phyloP scores from a whole-genome alignment of 345 rosid species.

The Cardamine resedifolia region DNA sequence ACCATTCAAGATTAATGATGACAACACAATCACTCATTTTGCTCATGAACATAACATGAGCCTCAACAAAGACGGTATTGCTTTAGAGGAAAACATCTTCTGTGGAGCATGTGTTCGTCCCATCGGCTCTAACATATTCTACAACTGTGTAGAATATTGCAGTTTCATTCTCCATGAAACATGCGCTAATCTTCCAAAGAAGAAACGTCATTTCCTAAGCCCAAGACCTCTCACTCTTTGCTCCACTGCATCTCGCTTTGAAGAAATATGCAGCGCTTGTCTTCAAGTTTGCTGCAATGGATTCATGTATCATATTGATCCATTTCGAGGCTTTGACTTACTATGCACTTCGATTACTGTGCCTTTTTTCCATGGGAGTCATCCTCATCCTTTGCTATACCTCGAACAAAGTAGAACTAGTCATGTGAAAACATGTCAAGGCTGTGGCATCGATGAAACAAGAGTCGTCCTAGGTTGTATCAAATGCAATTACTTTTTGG shows the following conservation, averaged over 20 bases:
- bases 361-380: conserved; percentile 1
- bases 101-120: background rate
- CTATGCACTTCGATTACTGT: background rate
- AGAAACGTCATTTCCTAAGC: background rate
- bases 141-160: background rate
- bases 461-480: background rate
- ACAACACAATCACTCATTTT: background rate
- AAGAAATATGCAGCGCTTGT: background rate
- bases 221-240: background rate
- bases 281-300: background rate
- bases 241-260: background rate
- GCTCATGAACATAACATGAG: background rate
- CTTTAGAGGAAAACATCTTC: background rate
- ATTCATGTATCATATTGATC: background rate
- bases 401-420: background rate
- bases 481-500: conserved; percentile 1
- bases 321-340: background rate
- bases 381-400: background rate
- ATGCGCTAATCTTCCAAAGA: conserved; percentile 1
- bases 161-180: conserved; percentile 14
- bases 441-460: background rate
- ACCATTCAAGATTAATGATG: background rate
- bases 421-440: background rate
- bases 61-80: background rate
- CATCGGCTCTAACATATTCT: conserved; percentile 4